Conservation (phyloP, 768 basidiomycete species). For the Kwoniella sp. region DNA sequence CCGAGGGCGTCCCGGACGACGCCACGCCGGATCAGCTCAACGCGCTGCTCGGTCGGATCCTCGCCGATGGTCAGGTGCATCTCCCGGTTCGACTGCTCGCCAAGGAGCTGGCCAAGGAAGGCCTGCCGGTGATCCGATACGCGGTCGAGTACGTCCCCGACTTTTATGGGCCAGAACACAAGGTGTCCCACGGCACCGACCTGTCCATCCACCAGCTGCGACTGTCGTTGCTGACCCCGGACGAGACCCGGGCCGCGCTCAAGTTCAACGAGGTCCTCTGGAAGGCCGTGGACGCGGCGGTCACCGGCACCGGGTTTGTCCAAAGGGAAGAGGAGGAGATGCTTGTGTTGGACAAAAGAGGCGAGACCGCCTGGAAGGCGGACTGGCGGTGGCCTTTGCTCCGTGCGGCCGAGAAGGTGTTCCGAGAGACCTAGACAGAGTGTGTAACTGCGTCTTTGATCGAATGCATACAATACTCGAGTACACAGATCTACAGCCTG, state of each 20-base stretch:
- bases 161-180: slow-evolving; percentile 58
- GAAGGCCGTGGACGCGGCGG: slow-evolving; percentile 52
- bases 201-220: slow-evolving; percentile 62
- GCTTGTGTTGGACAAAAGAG: slow-evolving; percentile 58
- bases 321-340: slow-evolving; percentile 52
- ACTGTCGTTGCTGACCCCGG: slow-evolving; percentile 54
- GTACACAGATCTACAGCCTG: too few relatives aligned
- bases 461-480: too few relatives aligned
- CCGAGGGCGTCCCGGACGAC: slow-evolving; percentile 48
- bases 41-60: slow-evolving; percentile 55
- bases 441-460: neutral
- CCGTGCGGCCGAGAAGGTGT: slow-evolving; percentile 18
- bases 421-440: slow-evolving; percentile 8
- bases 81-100: slow-evolving; percentile 63
- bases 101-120: slow-evolving; percentile 58
- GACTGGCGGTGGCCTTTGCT: slow-evolving; percentile 57
- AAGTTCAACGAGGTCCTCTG: slow-evolving; percentile 59
- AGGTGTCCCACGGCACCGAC: slow-evolving; percentile 69
- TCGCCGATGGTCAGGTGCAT: slow-evolving; percentile 54
- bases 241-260: slow-evolving; percentile 56
- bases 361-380: slow-evolving; percentile 57
- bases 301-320: slow-evolving; percentile 25
- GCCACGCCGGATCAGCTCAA: slow-evolving; percentile 54
- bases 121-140: slow-evolving; percentile 66
- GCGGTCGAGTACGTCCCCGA: slow-evolving; percentile 67